Base-by-base conservation (phyloP, 257 asterid genomes). In the Orobanche coerulescens region DNA sequence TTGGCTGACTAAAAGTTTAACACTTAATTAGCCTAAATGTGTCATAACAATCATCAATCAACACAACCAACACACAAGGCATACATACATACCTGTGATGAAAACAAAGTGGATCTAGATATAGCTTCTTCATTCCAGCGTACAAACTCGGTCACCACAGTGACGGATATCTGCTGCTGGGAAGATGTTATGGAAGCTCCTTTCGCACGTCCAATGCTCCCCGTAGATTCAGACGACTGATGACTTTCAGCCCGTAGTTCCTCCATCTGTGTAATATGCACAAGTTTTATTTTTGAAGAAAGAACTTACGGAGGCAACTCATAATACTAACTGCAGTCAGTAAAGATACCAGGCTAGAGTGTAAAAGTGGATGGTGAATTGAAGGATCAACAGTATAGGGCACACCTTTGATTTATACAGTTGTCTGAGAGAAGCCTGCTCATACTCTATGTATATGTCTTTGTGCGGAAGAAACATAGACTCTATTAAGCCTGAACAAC, bases 41-140 rank as follows among this genome's bases (percentile, higher is more conserved):
- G 54, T 22, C 28, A 52, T 14, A 6, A 19, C 13, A 69, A 58
- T 25, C n/a, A 62, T 59, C 48, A 28, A 30, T 53, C 47, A 51
- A 43, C 50, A 23, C n/a, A 26, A 37, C 62, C 50, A 54, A 33
- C 26, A 42, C 18, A 48, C 25, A 65, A 43, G 58, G 23, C 46
- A 65, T 16, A 63, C 57, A 53, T 20, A 68, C 59, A 56, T 80
- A 86, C 95, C 97, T 84, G 95, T 47, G 89, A 69, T 40, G 94
- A 83, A 75, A 88, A 82, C 81, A 88, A 73, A 72, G 86, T 76
- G 61, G 90, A 84, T 78, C 98, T 80, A 42, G 95, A 78, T 49
- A 89, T 72, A 65, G 98, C 97, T 81, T 93, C 98, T 76, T 93
- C 98, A 56, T 93, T 93, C 98, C 98, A 93, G 42, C 95, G 94